Evolutionary conservation across 2,329 filamentous ascomycete species (phyloP), one percentile per base, ranked within the genome.

Genomic region (Pestalotiopsis sp.): DNA sequence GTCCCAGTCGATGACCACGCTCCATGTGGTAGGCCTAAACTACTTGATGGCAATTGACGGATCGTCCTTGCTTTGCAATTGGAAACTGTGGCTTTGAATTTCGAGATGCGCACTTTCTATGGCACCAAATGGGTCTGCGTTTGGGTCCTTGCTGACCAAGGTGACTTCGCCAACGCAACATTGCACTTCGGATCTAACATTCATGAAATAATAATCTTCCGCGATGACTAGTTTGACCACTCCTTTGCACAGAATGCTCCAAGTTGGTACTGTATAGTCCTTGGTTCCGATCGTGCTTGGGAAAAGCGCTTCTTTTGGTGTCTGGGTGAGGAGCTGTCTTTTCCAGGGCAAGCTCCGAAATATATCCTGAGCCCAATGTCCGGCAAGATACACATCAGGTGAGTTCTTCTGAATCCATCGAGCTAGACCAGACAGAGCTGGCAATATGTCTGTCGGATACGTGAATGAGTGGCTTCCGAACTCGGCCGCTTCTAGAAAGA

Each of bases 181-280:
- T 17, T 44, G 3, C 13, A 44, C 5, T 44, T 44, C 39, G 6
- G 39, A 44, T 44, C 14, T 44, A 1, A 44, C 6, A 44, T 44
- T 17, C 3, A 13, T 44, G 14, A 6, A 6, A 1, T 1, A 1
- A 1, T 1, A 0, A 13, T 17, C 1, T 0, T 44, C 11, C 11
- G 39, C 3, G 39, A 4, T 17, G 1, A 13, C 13, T 3, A 17
- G 1, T 13, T 44, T 2, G 39, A 13, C 39, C 1, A 1, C 3
- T 17, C 11, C 39, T 44, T 44, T 44, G 10, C 17, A 44, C 2
- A 44, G 39, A 44, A 44, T 44, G 39, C 39, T 44, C 39, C 39
- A 44, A 1, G 39, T 17, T 44, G 39, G 39, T 44, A 44, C 39
- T 44, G 39, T 44, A 44, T 44, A 44, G 13, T 4, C 3, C 39